A percentile compares a stretch with the other conserved stretches of the same genome.
Evolutionary conservation across 495 filamentous ascomycete species (phyloP).

Genomic region (Neurospora pannonica): DNA sequence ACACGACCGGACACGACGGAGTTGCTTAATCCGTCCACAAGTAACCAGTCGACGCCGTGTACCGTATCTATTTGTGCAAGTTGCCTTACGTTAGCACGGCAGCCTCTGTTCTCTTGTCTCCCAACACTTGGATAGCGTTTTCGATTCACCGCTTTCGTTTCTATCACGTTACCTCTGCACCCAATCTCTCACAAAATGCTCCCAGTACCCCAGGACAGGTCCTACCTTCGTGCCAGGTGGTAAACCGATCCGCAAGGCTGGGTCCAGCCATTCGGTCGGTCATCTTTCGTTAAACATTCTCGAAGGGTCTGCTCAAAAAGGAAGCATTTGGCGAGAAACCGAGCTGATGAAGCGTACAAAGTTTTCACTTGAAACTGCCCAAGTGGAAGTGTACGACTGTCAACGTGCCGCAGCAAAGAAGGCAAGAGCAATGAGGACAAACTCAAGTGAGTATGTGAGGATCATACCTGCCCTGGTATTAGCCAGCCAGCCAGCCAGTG

Average conservation of each 20-base stretch:
- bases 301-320: neutral
- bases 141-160: neutral
- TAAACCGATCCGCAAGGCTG: neutral
- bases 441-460: too few relatives aligned
- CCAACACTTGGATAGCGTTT: neutral
- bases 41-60: neutral
- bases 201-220: neutral
- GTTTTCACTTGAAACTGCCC: too few relatives aligned
- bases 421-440: too few relatives aligned
- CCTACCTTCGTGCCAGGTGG: neutral
- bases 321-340: neutral
- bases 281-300: neutral
- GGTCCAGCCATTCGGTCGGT: neutral
- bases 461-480: too few relatives aligned
- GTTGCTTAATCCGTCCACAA: neutral
- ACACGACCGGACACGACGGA: neutral
- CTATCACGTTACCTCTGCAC: neutral
- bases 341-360: too few relatives aligned
- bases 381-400: too few relatives aligned
- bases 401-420: too few relatives aligned
- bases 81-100: neutral
- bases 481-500: too few relatives aligned
- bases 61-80: neutral
- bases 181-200: neutral
- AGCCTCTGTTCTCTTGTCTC: neutral